These are phyloP conservation scores for Chrysoporthe cubensis DNA, from an alignment of 2,329 filamentous ascomycete genomes.

Conservation along the genomic window DNA sequence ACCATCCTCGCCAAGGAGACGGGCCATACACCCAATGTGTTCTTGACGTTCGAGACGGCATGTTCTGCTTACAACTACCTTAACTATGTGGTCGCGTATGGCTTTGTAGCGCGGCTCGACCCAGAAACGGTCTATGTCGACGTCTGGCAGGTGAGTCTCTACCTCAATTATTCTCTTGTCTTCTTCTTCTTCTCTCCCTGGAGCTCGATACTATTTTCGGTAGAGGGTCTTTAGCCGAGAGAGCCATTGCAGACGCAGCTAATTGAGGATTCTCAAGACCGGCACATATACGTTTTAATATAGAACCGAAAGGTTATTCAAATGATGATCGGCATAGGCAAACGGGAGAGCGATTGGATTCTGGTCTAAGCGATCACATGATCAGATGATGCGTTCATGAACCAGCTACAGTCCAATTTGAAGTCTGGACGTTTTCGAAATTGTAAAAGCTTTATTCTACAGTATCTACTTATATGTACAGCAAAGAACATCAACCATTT, in stretches of 20 bases:
- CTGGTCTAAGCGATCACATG: too few relatives aligned
- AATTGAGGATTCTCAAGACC: background rate
- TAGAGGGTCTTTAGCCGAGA: background rate
- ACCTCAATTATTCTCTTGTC: background rate
- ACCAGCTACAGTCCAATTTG: too few relatives aligned
- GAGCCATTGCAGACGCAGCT: background rate
- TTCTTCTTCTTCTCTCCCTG: background rate
- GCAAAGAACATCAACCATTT: too few relatives aligned
- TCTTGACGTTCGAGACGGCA: conserved; percentile 42
- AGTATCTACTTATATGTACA: too few relatives aligned
- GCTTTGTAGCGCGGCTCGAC: conserved; percentile 19
- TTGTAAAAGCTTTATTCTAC: too few relatives aligned
- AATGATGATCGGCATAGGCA: background rate
- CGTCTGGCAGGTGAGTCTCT: conserved; percentile 33
- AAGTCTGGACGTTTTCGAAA: too few relatives aligned
- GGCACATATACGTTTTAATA: background rate
- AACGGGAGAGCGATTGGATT: background rate
- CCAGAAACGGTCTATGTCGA: conserved; percentile 28
- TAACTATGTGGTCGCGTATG: conserved; percentile 39
- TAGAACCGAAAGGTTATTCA: too few relatives aligned
- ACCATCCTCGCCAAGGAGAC: conserved; percentile 43
- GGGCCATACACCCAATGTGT: conserved; percentile 42
- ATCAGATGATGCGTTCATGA: too few relatives aligned
- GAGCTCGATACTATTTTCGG: too few relatives aligned
- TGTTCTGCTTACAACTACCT: conserved; percentile 43